Evolutionary conservation across 352 stramenopile genomes (phyloP).

Genomic region (Blastocystis sp.): DNA sequence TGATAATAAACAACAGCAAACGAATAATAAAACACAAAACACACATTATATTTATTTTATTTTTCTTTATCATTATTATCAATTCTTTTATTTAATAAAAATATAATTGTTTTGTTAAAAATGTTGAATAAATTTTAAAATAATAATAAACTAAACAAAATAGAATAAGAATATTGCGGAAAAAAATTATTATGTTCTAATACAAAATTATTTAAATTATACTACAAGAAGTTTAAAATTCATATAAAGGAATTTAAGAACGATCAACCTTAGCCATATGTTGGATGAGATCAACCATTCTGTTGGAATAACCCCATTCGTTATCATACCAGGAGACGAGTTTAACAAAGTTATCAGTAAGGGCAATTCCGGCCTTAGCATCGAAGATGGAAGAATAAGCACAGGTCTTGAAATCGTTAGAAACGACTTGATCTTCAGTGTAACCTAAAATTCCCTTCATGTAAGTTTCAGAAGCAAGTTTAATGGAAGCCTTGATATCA

Average conservation of each 20-base stretch:
- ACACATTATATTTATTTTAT: too few relatives aligned
- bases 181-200: too few relatives aligned
- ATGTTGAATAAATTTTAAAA: too few relatives aligned
- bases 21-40: too few relatives aligned
- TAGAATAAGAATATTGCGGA: too few relatives aligned
- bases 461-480: constrained; percentile 67
- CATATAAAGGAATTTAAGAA: constrained; percentile 36
- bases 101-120: too few relatives aligned
- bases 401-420: constrained; percentile 84
- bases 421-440: constrained; percentile 83
- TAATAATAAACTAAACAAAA: too few relatives aligned
- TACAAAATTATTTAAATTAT: too few relatives aligned
- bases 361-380: constrained; percentile 77
- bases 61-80: too few relatives aligned
- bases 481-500: constrained; percentile 83
- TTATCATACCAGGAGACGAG: constrained; percentile 98
- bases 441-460: constrained; percentile 93
- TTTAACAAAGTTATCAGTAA: constrained; percentile 94
- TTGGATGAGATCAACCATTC: constrained; percentile 84
- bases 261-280: constrained; percentile 54
- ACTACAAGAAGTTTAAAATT: too few relatives aligned
- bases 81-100: too few relatives aligned
- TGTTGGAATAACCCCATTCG: constrained; percentile 89
- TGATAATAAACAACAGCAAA: too few relatives aligned
- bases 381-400: constrained; percentile 89